phyloP scores from a whole-genome alignment of 2,329 filamentous ascomycete genomes.

The Talaromyces sp. region DNA sequence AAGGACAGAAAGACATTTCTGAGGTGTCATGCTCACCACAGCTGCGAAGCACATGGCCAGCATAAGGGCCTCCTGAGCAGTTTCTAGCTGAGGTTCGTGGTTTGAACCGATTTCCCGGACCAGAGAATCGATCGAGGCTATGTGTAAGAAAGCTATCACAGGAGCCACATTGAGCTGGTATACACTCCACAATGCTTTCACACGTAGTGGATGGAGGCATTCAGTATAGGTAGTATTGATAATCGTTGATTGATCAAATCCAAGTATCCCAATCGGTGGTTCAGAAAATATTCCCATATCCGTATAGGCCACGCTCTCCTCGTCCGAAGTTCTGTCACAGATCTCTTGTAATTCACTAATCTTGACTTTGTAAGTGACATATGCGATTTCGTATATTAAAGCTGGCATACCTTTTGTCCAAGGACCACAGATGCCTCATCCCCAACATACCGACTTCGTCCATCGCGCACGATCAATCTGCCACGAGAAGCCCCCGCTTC shows the following conservation, averaged over 20 bases:
- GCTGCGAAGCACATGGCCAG: constrained; percentile 22
- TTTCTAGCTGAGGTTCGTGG: neutral
- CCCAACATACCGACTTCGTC: constrained; percentile 21
- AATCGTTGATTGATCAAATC: neutral
- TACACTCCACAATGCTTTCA: constrained; percentile 20
- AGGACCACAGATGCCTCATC: constrained; percentile 22
- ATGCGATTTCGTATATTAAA: neutral
- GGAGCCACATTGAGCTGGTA: constrained; percentile 24
- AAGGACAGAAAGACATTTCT: constrained; percentile 17
- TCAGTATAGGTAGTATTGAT: neutral
- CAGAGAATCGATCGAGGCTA: neutral
- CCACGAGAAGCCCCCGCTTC: neutral
- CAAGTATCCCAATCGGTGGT: neutral
- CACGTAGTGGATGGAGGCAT: constrained; percentile 9
- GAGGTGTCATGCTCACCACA: constrained; percentile 19
- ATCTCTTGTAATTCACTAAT: constrained; percentile 19
- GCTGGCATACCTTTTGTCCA: constrained; percentile 19
- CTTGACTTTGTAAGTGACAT: constrained; percentile 1
- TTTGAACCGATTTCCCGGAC: neutral
- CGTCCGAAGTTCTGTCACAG: constrained; percentile 5
- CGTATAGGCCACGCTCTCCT: neutral
- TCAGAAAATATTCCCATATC: neutral
- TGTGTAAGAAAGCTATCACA: constrained; percentile 21
- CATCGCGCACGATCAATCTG: constrained; percentile 9
- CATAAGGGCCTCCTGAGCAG: constrained; percentile 15